Evolutionary conservation across 2,329 filamentous ascomycete genomes (phyloP), one percentile per base, ranked within the genome.

Genomic region (Aspergillus pseudoviridinutans): DNA sequence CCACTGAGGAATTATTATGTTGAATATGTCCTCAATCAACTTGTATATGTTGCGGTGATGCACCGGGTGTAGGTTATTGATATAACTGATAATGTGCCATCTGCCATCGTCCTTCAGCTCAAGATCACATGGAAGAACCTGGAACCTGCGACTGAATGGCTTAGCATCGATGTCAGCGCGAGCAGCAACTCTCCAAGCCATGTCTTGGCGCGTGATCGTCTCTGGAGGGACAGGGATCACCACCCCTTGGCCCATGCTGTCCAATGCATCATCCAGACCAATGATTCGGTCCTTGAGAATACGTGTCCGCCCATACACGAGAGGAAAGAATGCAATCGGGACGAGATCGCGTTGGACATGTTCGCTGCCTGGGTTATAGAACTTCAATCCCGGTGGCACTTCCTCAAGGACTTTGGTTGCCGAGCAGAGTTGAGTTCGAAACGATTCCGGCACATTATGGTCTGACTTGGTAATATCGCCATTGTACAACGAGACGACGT

Each of bases 251-350:
- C 70, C 68, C 28, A 62, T 61, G 44, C 58, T 14, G 2, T 56
- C 51, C 4, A 72, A 50, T 17, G 65, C 62, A 10, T 71, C 66
- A 12, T 72, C 65, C 3, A 70, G n/a, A 2, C 61, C 54, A 32
- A 73, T 66, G 17, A 63, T 6, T 32, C 53, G 62, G 56, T 72
- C 63, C 7, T 56, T 58, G 4, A 73, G 68, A 51, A 70, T 66
- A 4, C 67, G 69, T n/a, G 53, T 67, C 35, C 61, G 63, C n/a
- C 70, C 70, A 51, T 70, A 73, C 1, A 71, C 67, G 0, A 89
- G 69, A 0, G 86, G 85, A 61, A 80, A 89, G 6, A 89, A 74
- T 0, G 84, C 88, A 1, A 86, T 85, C 61, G 89, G 81, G 4
- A 89, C 79, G 1, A 89, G 72, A 65, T 89, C 82, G 0, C 86